Evolutionary conservation across 2,329 filamentous ascomycete species (phyloP), one percentile per base, ranked within the genome.

Genomic region (Alternaria viburni): DNA sequence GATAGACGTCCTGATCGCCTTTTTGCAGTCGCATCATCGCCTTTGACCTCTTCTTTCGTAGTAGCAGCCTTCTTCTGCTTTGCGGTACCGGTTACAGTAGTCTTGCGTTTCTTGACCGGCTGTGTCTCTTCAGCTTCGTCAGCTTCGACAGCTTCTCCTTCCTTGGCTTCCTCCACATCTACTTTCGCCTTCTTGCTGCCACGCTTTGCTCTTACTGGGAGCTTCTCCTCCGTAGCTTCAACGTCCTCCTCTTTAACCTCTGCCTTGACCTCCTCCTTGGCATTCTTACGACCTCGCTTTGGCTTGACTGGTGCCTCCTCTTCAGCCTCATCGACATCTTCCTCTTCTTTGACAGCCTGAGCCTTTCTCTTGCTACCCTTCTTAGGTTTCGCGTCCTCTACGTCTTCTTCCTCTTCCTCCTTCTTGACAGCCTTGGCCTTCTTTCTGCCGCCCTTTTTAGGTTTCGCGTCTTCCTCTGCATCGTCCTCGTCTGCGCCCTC

Each of bases 361-460:
- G 59, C 65, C 69, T 78, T 10, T 67, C 63, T 73, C 62, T 74
- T 75, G 15, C 65, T 62, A 54, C 66, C 71, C 50, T 69, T 62
- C 49, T 71, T 75, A 8, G 71, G 58, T 52, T 70, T 67, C n/a
- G 52, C 46, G 28, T 67, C 58, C 47, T 60, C 58, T 52, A 36
- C 43, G 10, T 12, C 1, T 11, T 45, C 57, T 51, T 75, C 69
- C 11, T 69, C 63, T 12, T 73, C 65, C 43, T 76, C 65, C 32
- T 75, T 66, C 32, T 75, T 66, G 5, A 70, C 64, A 28, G 60
- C 44, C 56, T 77, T 71, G 11, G 60, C 66, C 69, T 79, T 82
- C 43, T 77, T 71, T 65, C 82, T 82, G 8, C 64, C 69, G 9
- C 69, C 71, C 61, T 77, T 80, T 67, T 77, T 76, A 21, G 66